Evolutionary conservation across 2,329 filamentous ascomycete species (phyloP).

Genomic region (Dothideomycetidae sp.): DNA sequence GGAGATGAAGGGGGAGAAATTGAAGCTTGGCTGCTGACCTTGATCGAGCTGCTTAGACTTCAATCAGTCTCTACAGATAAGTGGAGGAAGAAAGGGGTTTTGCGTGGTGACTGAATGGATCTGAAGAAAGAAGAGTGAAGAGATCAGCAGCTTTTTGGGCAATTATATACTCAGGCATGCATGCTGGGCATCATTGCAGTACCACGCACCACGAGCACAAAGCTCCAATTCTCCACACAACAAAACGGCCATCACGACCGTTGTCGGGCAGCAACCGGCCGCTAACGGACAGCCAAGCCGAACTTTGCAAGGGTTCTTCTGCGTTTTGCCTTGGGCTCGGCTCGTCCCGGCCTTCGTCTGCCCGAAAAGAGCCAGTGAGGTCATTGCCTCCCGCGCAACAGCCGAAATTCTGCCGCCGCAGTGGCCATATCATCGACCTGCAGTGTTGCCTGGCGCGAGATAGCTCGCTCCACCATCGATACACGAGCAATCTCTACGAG

Average conservation of each 20-base stretch:
- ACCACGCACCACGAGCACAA: too few species aligned
- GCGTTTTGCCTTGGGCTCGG: neutral
- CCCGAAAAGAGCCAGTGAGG: too few species aligned
- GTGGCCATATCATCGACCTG: neutral
- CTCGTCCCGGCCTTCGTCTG: too few species aligned
- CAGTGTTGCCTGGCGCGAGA: neutral
- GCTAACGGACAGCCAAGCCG: neutral
- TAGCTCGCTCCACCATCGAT: neutral
- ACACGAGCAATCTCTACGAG: neutral
- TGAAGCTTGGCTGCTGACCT: constrained; percentile 10
- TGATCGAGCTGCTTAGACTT: constrained; percentile 6
- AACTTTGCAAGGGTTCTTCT: neutral
- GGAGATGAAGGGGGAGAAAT: neutral
- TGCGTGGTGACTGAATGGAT: neutral
- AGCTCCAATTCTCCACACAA: neutral
- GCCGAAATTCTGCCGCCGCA: neutral
- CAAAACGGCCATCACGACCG: neutral
- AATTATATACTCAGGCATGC: too few species aligned
- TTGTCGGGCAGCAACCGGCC: neutral
- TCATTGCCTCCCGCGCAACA: neutral
- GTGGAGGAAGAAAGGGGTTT: neutral
- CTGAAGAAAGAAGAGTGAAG: neutral
- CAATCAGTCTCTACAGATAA: constrained; percentile 4
- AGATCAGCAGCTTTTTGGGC: neutral
- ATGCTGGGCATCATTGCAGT: neutral